Percentiles rank a stretch among this genome's conserved stretches.
Conservation (phyloP, 2,329 filamentous ascomycete species). For the Samsoniella hepiali region DNA sequence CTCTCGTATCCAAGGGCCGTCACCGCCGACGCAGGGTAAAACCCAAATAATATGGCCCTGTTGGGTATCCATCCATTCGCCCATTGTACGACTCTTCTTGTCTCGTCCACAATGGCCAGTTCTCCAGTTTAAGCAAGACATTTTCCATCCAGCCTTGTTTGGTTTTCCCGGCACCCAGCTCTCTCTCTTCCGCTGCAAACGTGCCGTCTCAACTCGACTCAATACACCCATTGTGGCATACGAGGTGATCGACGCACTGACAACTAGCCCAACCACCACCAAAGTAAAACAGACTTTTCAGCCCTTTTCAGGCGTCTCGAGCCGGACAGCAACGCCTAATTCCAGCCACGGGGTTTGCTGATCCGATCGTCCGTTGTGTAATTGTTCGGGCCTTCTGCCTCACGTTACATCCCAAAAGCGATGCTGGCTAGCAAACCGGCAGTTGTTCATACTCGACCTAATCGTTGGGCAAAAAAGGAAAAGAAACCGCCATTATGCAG, state of each 20-base stretch:
- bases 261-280: neutral
- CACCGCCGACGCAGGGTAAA: neutral
- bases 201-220: neutral
- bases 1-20: neutral
- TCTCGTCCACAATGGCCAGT: neutral
- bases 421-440: neutral
- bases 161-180: neutral
- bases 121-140: neutral
- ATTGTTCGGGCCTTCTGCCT: neutral
- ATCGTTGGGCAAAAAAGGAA: neutral
- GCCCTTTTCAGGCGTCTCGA: neutral
- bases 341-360: constrained; percentile 14
- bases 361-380: constrained; percentile 7
- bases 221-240: neutral
- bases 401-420: neutral
- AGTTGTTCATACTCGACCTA: constrained; percentile 3
- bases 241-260: constrained; percentile 7
- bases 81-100: neutral
- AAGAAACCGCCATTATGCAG: neutral
- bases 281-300: neutral
- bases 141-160: neutral
- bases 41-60: neutral
- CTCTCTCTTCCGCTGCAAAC: neutral
- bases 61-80: neutral
- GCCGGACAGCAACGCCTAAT: neutral